Conservation (phyloP, 331 rosid genomes). For the Cucumis variabilis region DNA sequence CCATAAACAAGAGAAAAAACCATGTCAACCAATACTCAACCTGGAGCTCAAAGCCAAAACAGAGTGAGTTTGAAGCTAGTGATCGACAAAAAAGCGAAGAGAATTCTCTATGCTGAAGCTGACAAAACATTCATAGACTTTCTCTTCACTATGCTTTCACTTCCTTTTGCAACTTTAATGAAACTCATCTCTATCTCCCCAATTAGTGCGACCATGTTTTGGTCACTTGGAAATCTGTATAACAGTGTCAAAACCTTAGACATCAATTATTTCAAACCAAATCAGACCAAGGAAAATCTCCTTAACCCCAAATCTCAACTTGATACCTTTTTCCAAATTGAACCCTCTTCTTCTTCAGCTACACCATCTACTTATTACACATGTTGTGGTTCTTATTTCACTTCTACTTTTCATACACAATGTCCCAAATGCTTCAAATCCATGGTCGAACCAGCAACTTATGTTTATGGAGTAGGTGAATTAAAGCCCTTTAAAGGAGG, state of each 20-base stretch:
- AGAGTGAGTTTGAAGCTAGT: conserved; percentile 38
- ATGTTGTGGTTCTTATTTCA: neutral
- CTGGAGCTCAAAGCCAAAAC: neutral
- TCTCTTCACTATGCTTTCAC: conserved; percentile 23
- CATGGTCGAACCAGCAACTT: too few species aligned
- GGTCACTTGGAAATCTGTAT: neutral
- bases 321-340: too few species aligned
- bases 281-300: too few species aligned
- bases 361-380: neutral
- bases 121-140: conserved; percentile 31
- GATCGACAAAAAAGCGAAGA: neutral
- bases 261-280: neutral
- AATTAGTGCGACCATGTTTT: conserved; percentile 15
- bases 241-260: neutral
- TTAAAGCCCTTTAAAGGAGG: too few species aligned
- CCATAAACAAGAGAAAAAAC: too few species aligned
- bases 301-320: too few species aligned
- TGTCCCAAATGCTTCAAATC: too few species aligned
- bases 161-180: conserved; percentile 18
- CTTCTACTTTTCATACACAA: too few species aligned
- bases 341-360: neutral
- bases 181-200: neutral
- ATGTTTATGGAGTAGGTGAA: too few species aligned
- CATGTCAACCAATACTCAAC: too few species aligned
- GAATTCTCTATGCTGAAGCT: conserved; percentile 35